Percentiles rank a stretch among this genome's conserved stretches.
Conservation (phyloP, 495 filamentous ascomycete species). For the Trichocladium uniseriatum region DNA sequence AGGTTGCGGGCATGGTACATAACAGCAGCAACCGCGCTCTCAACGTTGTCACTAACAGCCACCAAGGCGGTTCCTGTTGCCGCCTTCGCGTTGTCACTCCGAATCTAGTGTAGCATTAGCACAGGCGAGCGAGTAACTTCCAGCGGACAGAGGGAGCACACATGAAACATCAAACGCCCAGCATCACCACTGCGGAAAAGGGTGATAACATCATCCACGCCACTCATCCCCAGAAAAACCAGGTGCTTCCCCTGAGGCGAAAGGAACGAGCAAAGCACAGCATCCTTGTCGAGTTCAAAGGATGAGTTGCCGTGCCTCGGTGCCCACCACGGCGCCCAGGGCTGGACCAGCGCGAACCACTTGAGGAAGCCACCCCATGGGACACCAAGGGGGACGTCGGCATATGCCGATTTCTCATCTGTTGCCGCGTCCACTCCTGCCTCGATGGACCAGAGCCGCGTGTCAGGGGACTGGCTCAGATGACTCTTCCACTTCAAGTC, state of each 20-base stretch:
- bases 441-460: conserved; percentile 61
- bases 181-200: conserved; percentile 55
- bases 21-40: conserved; percentile 65
- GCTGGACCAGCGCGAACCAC: conserved; percentile 73
- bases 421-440: conserved; percentile 44
- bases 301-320: conserved; percentile 68
- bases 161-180: conserved; percentile 59
- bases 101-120: conserved; percentile 26
- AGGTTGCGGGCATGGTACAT: conserved; percentile 79
- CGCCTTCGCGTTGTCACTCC: conserved; percentile 52
- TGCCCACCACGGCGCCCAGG: conserved; percentile 76
- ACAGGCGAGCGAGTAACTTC: background rate
- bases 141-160: conserved; percentile 27
- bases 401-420: conserved; percentile 46
- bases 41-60: conserved; percentile 64
- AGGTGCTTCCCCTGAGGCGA: conserved; percentile 64
- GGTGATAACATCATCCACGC: conserved; percentile 61
- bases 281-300: conserved; percentile 65
- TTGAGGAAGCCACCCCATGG: conserved; percentile 46
- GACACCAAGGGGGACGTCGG: conserved; percentile 50
- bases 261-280: conserved; percentile 72
- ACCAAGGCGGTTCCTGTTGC: conserved; percentile 57
- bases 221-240: conserved; percentile 74
- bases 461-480: conserved; percentile 59
- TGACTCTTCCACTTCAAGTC: conserved; percentile 47